A percentile compares a stretch with the other conserved stretches of the same genome.
These are phyloP conservation scores for Colletotrichum sansevieriae DNA, from an alignment of 2,329 filamentous ascomycete species.

Conservation along the genomic window DNA sequence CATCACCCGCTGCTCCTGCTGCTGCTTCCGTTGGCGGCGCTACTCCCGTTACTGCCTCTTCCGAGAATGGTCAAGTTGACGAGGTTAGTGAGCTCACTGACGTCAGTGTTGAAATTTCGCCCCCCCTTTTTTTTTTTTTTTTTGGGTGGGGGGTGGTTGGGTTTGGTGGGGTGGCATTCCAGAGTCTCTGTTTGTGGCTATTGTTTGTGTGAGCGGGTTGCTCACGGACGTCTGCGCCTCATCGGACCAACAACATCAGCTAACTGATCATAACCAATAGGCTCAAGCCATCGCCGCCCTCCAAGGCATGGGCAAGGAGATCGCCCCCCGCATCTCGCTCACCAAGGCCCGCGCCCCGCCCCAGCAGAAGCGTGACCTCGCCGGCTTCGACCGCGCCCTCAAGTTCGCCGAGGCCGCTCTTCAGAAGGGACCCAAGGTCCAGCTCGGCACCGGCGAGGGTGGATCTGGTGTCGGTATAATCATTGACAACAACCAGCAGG, in stretches of 20 bases:
- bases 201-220: conserved; percentile 53
- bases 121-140: no score
- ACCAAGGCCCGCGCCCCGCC: conserved; percentile 43
- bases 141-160: neutral
- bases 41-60: conserved; percentile 26
- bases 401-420: conserved; percentile 55
- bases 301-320: conserved; percentile 64
- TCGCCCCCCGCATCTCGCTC: conserved; percentile 55
- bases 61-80: conserved; percentile 26
- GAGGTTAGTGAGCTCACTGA: conserved; percentile 32
- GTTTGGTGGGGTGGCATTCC: no score
- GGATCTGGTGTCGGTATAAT: conserved; percentile 53
- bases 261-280: conserved; percentile 43
- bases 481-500: conserved; percentile 50
- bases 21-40: conserved; percentile 16
- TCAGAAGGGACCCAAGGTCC: conserved; percentile 53
- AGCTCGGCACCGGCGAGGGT: conserved; percentile 52
- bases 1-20: conserved; percentile 40
- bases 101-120: no score
- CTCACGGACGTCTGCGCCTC: conserved; percentile 18
- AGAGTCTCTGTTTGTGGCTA: conserved; percentile 44
- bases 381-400: conserved; percentile 57
- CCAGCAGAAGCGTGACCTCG: conserved; percentile 53
- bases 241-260: conserved; percentile 14
- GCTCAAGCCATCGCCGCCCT: conserved; percentile 58